Conservation (phyloP, 768 basidiomycete species). For the Amylocystis lapponica region DNA sequence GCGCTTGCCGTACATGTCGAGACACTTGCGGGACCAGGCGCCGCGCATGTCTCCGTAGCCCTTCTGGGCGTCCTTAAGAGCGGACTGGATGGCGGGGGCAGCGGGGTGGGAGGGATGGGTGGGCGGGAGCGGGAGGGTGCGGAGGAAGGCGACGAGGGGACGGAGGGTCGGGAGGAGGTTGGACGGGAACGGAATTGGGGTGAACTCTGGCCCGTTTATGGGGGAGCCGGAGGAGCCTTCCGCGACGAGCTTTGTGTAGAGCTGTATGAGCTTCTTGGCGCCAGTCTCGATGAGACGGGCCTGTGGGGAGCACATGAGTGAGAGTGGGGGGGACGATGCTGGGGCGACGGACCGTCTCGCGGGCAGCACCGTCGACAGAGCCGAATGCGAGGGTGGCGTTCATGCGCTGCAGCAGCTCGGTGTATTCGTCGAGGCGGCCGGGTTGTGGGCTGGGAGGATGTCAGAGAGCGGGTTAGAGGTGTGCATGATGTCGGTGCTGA, state of each 20-base stretch:
- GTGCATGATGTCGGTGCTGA: conserved; percentile 26
- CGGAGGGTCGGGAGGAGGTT: conserved; percentile 46
- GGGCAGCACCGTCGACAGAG: conserved; percentile 47
- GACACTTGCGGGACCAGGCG: conserved; percentile 66
- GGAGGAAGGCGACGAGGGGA: conserved; percentile 64
- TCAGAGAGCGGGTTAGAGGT: neutral
- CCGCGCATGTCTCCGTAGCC: conserved; percentile 88
- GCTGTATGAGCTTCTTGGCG: conserved; percentile 71
- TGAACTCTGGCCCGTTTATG: conserved; percentile 52
- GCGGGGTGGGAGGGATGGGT: conserved; percentile 85
- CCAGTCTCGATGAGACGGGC: conserved; percentile 79
- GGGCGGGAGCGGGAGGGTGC: conserved; percentile 66
- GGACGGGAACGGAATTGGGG: conserved; percentile 48
- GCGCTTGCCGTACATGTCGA: conserved; percentile 66
- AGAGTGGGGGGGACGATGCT: no score
- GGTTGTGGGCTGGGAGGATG: conserved; percentile 54
- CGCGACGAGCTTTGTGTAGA: conserved; percentile 86
- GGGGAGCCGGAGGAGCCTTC: conserved; percentile 78
- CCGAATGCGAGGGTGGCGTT: conserved; percentile 80
- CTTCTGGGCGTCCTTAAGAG: conserved; percentile 70
- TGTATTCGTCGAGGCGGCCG: conserved; percentile 58
- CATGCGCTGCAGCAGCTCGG: conserved; percentile 67
- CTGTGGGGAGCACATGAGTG: conserved; percentile 27
- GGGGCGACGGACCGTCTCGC: conserved; percentile 45
- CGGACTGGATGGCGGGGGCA: conserved; percentile 53